phyloP scores from a whole-genome alignment of 2,329 filamentous ascomycete genomes.

The Nemania sp. region DNA sequence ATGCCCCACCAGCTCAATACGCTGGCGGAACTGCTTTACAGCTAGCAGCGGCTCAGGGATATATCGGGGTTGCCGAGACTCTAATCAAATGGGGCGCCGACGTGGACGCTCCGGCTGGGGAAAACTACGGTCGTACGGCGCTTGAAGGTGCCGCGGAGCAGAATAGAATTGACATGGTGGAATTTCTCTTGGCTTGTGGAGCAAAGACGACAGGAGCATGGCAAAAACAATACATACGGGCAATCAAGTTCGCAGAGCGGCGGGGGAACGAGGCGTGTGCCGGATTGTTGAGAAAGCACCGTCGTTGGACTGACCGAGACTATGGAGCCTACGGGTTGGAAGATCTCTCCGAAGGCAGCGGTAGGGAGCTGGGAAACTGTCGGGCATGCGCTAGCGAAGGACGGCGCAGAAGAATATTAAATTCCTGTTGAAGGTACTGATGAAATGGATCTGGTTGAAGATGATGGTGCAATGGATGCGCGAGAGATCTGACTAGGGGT shows the following conservation, averaged over 20 bases:
- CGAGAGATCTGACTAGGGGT: too few species aligned
- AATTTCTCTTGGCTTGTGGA: slow-evolving; percentile 12
- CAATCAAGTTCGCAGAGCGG: not conserved
- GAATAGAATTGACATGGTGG: slow-evolving; percentile 24
- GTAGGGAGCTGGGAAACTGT: too few species aligned
- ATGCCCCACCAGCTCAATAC: not conserved
- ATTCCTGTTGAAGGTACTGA: too few species aligned
- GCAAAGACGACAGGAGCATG: not conserved
- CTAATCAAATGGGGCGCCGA: not conserved
- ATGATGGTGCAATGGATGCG: too few species aligned
- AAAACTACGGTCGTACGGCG: not conserved
- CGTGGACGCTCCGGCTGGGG: not conserved
- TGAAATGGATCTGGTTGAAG: too few species aligned
- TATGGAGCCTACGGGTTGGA: not conserved
- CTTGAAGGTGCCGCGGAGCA: slow-evolving; percentile 14
- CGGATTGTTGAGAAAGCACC: not conserved
- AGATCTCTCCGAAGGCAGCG: not conserved
- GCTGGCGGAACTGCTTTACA: slow-evolving; percentile 4
- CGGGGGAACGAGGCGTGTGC: not conserved
- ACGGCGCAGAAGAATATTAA: not conserved
- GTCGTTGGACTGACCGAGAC: not conserved
- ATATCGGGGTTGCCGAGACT: not conserved
- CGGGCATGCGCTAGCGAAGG: not conserved
- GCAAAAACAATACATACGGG: slow-evolving; percentile 8
- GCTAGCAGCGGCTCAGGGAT: not conserved